phyloP scores from a whole-genome alignment of 2,329 filamentous ascomycete genomes.

The Xylariaceae sp. region DNA sequence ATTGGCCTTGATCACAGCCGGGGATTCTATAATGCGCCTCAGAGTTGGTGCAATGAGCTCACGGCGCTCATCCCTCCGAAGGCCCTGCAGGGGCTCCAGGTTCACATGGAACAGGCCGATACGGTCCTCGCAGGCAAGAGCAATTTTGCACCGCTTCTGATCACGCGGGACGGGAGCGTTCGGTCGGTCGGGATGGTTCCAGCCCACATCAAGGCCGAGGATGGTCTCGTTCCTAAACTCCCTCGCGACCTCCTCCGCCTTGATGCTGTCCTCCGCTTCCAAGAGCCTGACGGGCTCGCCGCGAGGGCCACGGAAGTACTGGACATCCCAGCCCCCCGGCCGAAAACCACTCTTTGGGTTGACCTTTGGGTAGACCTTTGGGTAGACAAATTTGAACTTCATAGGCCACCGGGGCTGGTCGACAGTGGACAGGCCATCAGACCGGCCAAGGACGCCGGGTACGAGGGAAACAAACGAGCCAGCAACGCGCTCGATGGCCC shows the following conservation, averaged over 20 bases:
- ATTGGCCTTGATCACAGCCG: constrained; percentile 16
- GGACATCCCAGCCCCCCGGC: too few relatives aligned
- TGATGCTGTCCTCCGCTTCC: constrained; percentile 11
- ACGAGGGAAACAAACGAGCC: too few relatives aligned
- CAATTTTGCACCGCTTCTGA: too few relatives aligned
- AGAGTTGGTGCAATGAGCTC: constrained; percentile 20
- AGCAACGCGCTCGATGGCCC: too few relatives aligned
- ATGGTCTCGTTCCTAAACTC: constrained; percentile 16
- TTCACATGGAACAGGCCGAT: constrained; percentile 21
- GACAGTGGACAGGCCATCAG: neutral
- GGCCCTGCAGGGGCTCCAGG: constrained; percentile 15
- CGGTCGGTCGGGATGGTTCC: too few relatives aligned
- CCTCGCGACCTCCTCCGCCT: constrained; percentile 15
- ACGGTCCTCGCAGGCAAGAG: constrained; percentile 17
- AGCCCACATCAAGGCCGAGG: constrained; percentile 23
- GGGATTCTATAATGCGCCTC: constrained; percentile 16
- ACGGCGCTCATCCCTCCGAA: constrained; percentile 6
- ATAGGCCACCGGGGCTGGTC: neutral
- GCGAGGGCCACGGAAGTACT: constrained; percentile 12
- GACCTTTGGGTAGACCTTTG: too few relatives aligned
- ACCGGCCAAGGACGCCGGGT: too few relatives aligned
- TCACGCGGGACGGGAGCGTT: too few relatives aligned
- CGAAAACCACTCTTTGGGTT: too few relatives aligned
- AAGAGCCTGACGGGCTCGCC: constrained; percentile 7
- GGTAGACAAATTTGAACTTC: too few relatives aligned